These are phyloP conservation scores for Gossypium sturtianum DNA, from an alignment of 345 rosid species.

Conservation along the genomic window DNA sequence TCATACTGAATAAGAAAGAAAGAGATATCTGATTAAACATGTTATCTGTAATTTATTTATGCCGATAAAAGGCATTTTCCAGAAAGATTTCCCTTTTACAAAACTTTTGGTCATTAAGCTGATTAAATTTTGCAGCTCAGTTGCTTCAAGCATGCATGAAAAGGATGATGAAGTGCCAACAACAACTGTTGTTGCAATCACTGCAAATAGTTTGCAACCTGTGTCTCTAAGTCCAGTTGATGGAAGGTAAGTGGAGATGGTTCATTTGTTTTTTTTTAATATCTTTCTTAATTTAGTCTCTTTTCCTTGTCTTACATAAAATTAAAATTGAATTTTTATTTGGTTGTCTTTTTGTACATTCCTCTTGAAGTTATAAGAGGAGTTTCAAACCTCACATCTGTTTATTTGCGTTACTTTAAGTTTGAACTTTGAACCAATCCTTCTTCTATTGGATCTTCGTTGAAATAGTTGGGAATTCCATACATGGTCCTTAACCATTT, in stretches of 20 bases:
- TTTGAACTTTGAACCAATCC: background rate
- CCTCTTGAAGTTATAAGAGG: background rate
- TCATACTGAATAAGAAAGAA: background rate
- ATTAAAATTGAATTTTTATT: background rate
- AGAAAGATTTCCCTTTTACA: background rate
- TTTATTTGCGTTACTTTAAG: slow-evolving; percentile 1
- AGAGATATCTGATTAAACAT: background rate
- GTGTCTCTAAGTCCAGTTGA: slow-evolving; percentile 69
- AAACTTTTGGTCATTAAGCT: slow-evolving; percentile 26
- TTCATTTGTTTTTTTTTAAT: background rate
- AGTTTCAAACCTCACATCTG: background rate
- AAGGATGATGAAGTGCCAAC: slow-evolving; percentile 90
- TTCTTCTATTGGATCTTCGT: background rate
- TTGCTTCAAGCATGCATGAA: slow-evolving; percentile 66
- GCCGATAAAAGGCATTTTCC: background rate
- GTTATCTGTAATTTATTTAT: background rate
- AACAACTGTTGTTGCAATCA: slow-evolving; percentile 63
- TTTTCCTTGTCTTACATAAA: background rate
- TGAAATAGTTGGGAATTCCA: background rate
- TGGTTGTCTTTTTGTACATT: background rate
- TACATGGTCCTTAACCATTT: background rate
- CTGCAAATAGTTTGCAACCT: slow-evolving; percentile 62
- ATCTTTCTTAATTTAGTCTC: background rate
- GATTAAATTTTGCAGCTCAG: slow-evolving; percentile 60
- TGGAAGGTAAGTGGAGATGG: slow-evolving; percentile 50